Evolutionary conservation across 768 basidiomycete species (phyloP).

Genomic region (Tulasnella sp.): DNA sequence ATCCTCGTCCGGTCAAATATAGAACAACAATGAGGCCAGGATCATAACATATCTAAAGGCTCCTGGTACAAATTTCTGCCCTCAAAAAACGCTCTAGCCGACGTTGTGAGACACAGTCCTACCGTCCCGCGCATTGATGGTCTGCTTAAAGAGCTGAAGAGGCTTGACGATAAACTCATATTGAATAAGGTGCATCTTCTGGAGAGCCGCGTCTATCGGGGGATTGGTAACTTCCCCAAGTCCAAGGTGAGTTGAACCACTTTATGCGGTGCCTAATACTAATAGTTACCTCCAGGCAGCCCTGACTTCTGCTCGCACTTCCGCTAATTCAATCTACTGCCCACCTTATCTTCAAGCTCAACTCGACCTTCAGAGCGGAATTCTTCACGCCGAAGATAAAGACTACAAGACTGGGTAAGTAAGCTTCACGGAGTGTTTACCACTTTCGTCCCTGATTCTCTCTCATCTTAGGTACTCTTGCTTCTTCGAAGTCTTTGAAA

Average conservation of each 20-base stretch:
- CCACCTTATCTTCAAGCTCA: conserved; percentile 55
- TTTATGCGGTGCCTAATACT: no score
- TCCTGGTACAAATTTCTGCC: no score
- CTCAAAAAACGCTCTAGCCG: no score
- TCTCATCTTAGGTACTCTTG: conserved; percentile 71
- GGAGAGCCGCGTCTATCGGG: conserved; percentile 85
- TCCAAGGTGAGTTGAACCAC: conserved; percentile 54
- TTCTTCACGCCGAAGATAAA: conserved; percentile 93
- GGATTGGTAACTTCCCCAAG: conserved; percentile 83
- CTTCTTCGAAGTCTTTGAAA: conserved; percentile 96
- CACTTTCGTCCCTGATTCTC: not conserved
- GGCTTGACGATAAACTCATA: conserved; percentile 95
- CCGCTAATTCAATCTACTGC: conserved; percentile 94
- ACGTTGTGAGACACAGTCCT: no score
- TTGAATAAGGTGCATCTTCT: conserved; percentile 93
- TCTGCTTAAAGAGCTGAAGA: conserved; percentile 85
- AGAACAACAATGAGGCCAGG: no score
- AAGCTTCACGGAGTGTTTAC: not conserved
- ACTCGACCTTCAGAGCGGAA: conserved; percentile 59
- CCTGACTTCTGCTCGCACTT: conserved; percentile 82
- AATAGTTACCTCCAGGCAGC: conserved; percentile 51
- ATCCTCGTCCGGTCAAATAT: no score
- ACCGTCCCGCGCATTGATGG: conserved; percentile 75
- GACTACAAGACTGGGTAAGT: conserved; percentile 80
- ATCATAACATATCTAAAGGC: no score